Conservation (phyloP, 169 alveolate species). For the Plasmodium gaboni region DNA sequence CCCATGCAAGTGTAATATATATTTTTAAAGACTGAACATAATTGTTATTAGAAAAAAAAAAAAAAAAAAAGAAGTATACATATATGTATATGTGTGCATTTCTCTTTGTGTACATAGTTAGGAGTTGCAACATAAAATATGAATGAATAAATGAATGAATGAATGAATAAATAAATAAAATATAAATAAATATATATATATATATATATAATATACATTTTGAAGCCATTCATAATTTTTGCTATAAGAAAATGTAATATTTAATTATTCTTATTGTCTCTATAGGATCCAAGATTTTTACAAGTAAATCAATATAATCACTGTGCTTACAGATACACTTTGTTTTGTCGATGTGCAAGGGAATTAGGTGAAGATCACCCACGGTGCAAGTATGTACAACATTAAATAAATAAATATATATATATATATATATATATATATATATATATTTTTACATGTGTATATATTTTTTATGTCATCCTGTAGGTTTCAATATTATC, state of each 20-base stretch:
- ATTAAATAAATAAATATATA: background rate
- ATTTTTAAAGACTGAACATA: background rate
- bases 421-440: background rate
- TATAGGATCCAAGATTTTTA: slow-evolving; percentile 84
- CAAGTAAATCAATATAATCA: slow-evolving; percentile 80
- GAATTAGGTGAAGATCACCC: slow-evolving; percentile 87
- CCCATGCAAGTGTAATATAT: slow-evolving; percentile 83
- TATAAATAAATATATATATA: background rate
- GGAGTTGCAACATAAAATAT: no score
- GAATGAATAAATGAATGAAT: no score
- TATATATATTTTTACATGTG: background rate
- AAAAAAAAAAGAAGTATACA: no score
- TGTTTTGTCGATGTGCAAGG: slow-evolving; percentile 83
- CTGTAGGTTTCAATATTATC: slow-evolving; percentile 84
- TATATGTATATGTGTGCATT: no score
- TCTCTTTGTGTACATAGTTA: no score
- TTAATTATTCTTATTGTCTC: background rate
- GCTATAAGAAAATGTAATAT: background rate
- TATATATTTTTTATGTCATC: background rate
- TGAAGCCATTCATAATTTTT: background rate
- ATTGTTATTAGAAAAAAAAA: background rate
- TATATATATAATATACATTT: background rate
- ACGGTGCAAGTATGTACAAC: slow-evolving; percentile 81
- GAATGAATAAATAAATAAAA: no score
- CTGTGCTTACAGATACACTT: slow-evolving; percentile 82